Base-by-base conservation (phyloP, 768 basidiomycete species). In the Boletus pseudopeckii region DNA sequence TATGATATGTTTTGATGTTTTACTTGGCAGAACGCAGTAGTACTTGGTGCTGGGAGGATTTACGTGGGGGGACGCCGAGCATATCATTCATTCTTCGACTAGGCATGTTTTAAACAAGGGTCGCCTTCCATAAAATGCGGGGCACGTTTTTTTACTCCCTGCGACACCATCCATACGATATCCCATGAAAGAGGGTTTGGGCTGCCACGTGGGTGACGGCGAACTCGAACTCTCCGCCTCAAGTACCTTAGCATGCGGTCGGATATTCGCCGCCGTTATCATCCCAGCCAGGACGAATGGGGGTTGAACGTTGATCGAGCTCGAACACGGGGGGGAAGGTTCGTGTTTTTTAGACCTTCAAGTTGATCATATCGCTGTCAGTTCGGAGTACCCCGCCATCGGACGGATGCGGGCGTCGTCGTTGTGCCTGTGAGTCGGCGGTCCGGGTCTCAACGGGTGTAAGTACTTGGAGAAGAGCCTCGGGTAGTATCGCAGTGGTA, bases 1-100 rank as follows among this genome's bases (percentile, higher is more conserved):
- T 56, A 65, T 54, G 56, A 14, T 54, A 66, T 46, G 49, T 55
- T 33, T 58, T 50, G 50, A 32, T 32, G 41, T 33, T 33, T 30
- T 54, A 52, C 47, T 53, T 22, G 39, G 36, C 30, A 26, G 32
- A 18, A 22, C 22, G 22, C 32, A 15, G 13, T 20, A n/a, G 17
- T 24, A 17, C 18, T 22, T 11, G 26, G 13, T 40, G 26, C 7
- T n/a, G 52, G 34, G 20, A n/a, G 24, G 11, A 15, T n/a, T 36
- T n/a, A 44, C 24, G 26, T 28, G 36, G 6, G 20, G 11, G 15
- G 22, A 44, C 36, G 17, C 53, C 20, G 52, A 54, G 26, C 20
- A 43, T 26, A 22, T 44, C 34, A 14, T 32, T 32, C 41, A 37
- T 32, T 24, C 52, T 17, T 36, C 28, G 7, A 9, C 15, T 4